These are phyloP conservation scores for Manihot esculenta DNA, from an alignment of 441 rosid genomes.

Conservation along the genomic window DNA sequence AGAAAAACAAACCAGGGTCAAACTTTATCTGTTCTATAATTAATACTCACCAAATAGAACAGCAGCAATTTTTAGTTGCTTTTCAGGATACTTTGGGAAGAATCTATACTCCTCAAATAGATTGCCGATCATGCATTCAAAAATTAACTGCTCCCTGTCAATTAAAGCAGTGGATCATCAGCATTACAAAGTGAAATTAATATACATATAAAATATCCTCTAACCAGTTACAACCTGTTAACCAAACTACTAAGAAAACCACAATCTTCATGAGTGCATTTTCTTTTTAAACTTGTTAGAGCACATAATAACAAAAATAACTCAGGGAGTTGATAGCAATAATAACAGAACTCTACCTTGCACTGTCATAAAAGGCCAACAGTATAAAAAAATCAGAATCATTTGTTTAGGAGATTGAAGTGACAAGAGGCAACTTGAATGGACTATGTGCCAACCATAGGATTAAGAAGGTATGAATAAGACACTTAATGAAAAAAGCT, in stretches of 20 bases:
- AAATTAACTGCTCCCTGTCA: slow-evolving; percentile 90
- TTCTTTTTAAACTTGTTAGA: neutral
- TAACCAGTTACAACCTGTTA: neutral
- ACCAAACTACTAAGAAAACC: neutral
- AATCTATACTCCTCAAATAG: slow-evolving; percentile 95
- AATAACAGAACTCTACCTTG: neutral
- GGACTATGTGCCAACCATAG: neutral
- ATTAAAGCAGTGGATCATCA: slow-evolving; percentile 14
- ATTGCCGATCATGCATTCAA: slow-evolving; percentile 95
- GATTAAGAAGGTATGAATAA: neutral
- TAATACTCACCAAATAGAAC: slow-evolving; percentile 84
- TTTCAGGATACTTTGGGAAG: slow-evolving; percentile 97
- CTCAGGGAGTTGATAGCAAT: neutral
- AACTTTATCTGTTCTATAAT: slow-evolving; percentile 1
- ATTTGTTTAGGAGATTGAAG: neutral
- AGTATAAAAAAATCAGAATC: neutral
- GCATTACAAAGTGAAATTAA: neutral
- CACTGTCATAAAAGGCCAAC: neutral
- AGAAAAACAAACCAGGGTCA: neutral
- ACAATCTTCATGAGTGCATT: neutral
- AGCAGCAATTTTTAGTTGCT: slow-evolving; percentile 93
- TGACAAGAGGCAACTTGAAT: neutral
- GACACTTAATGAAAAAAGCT: neutral
- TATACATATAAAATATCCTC: too few species aligned
- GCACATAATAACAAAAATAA: neutral